A percentile compares a stretch with the other conserved stretches of the same genome.
These are phyloP conservation scores for Chondrostereum purpureum DNA, from an alignment of 1,284 basidiomycete species.

Conservation along the genomic window DNA sequence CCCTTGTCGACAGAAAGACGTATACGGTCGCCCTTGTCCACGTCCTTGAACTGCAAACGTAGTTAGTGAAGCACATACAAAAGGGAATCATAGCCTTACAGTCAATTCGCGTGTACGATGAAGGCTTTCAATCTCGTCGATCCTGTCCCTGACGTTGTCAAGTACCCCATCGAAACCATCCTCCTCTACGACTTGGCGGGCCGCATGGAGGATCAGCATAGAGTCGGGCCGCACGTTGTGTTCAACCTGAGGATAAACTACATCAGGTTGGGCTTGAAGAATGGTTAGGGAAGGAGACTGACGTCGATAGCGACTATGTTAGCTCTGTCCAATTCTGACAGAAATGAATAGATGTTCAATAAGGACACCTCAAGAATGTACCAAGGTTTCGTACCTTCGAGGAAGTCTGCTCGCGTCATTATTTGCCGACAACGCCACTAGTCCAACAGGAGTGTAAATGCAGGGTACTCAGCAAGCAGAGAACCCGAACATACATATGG, in stretches of 20 bases:
- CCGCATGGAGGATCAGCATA: conserved; percentile 65
- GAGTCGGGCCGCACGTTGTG: conserved; percentile 79
- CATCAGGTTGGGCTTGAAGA: neutral
- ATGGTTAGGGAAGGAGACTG: conserved; percentile 19
- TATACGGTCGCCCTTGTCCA: conserved; percentile 50
- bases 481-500: conserved; percentile 59
- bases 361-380: conserved; percentile 3
- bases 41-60: conserved; percentile 53
- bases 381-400: conserved; percentile 47
- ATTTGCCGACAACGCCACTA: conserved; percentile 66
- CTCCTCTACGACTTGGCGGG: conserved; percentile 59
- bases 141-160: conserved; percentile 61
- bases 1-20: conserved; percentile 58
- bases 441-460: conserved; percentile 6
- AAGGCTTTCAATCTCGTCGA: conserved; percentile 70
- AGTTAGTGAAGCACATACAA: conserved; percentile 7
- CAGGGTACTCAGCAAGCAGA: conserved; percentile 4
- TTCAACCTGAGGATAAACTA: conserved; percentile 43
- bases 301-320: conserved; percentile 80
- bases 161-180: conserved; percentile 71
- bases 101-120: conserved; percentile 68
- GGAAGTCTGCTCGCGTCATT: conserved; percentile 79
- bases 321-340: conserved; percentile 51
- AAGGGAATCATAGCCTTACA: conserved; percentile 28
- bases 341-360: conserved; percentile 10